These are phyloP conservation scores for Penicillium cataractarum DNA, from an alignment of 495 filamentous ascomycete genomes.

Conservation along the genomic window DNA sequence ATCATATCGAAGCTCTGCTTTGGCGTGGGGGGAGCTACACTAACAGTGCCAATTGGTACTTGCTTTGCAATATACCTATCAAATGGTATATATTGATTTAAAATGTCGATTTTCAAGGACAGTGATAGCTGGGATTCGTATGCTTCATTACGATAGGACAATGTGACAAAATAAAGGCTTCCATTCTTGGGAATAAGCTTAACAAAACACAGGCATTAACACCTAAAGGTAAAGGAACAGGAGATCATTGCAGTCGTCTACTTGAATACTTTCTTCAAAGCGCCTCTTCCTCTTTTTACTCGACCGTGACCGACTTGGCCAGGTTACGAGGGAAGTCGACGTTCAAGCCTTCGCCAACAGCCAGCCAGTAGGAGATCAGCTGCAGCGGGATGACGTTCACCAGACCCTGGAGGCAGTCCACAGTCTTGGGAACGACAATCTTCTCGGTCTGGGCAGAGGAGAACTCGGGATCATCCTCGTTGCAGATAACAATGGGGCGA, in stretches of 20 bases:
- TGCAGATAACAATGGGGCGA: slow-evolving; percentile 98
- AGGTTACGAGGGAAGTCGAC: slow-evolving; percentile 98
- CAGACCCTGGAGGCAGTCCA: slow-evolving; percentile 93
- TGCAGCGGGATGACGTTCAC: slow-evolving; percentile 97
- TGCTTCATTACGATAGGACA: neutral
- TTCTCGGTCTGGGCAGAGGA: slow-evolving; percentile 83
- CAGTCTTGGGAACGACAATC: slow-evolving; percentile 95
- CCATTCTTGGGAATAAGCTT: slow-evolving; percentile 26
- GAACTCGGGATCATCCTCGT: slow-evolving; percentile 87
- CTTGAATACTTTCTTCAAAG: slow-evolving; percentile 15
- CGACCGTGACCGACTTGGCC: slow-evolving; percentile 98
- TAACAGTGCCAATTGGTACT: too few species aligned
- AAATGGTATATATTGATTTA: too few species aligned
- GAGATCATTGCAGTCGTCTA: slow-evolving; percentile 37
- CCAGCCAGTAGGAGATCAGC: slow-evolving; percentile 97
- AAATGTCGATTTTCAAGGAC: too few species aligned
- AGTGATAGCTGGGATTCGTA: too few species aligned
- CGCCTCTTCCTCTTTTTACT: slow-evolving; percentile 57
- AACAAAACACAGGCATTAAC: slow-evolving; percentile 20
- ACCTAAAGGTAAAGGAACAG: slow-evolving; percentile 33
- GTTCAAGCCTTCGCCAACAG: slow-evolving; percentile 91
- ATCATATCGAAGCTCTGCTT: neutral
- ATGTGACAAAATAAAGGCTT: slow-evolving; percentile 5
- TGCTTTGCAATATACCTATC: too few species aligned
- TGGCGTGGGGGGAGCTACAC: neutral